Percentiles rank a stretch among this genome's conserved stretches.
Conservation (phyloP, 169 alveolate species). For the Plasmodium inui region DNA sequence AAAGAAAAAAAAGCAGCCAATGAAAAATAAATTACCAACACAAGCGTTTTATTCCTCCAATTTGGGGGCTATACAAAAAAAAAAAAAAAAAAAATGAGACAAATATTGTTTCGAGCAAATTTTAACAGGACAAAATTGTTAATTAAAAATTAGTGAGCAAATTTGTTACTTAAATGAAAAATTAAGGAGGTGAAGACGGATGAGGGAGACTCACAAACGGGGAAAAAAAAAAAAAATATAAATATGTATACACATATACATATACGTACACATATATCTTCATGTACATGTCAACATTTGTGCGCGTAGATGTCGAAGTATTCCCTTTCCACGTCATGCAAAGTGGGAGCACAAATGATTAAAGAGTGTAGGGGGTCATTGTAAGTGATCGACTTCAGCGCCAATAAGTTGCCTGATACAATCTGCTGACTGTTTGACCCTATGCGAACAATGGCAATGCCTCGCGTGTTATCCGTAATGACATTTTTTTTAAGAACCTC, state of each 20-base stretch:
- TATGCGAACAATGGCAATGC: slow-evolving; percentile 95
- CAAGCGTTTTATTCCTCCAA: background rate
- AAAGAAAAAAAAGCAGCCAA: background rate
- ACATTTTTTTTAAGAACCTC: slow-evolving; percentile 75
- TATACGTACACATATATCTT: background rate
- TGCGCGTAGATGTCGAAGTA: slow-evolving; percentile 77
- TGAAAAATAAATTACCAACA: background rate
- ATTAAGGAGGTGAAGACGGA: background rate
- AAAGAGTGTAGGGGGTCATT: slow-evolving; percentile 97
- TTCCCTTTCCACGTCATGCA: slow-evolving; percentile 94
- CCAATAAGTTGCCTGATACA: slow-evolving; percentile 88
- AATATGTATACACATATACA: background rate
- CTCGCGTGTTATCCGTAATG: slow-evolving; percentile 84
- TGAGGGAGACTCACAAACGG: background rate
- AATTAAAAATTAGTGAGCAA: background rate
- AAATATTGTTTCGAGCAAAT: background rate
- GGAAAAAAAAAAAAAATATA: background rate
- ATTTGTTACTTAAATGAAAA: background rate
- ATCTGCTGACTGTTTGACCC: slow-evolving; percentile 91
- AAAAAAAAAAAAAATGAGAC: background rate
- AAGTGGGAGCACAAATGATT: slow-evolving; percentile 91
- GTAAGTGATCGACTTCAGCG: slow-evolving; percentile 89
- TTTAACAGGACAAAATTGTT: background rate
- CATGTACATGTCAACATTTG: background rate
- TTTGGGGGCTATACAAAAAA: background rate